Evolutionary conservation across 345 rosid species (phyloP).

Genomic region (Anastatica hierochuntica): DNA sequence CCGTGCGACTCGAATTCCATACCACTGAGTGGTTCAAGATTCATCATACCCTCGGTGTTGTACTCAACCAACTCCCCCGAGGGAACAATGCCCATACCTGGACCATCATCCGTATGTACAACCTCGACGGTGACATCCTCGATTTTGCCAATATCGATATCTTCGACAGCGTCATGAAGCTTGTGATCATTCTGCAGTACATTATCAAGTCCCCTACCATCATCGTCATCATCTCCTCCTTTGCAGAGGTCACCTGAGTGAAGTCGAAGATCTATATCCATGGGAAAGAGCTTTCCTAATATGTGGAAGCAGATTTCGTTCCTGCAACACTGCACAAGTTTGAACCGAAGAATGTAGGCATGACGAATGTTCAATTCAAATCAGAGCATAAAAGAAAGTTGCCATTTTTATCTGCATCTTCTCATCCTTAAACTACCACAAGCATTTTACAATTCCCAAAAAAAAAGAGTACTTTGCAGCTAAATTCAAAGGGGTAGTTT

Average conservation of each 20-base stretch:
- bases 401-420: too few species aligned
- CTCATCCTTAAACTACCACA: too few species aligned
- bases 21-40: constrained; percentile 51
- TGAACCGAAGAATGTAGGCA: too few species aligned
- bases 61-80: constrained; percentile 25
- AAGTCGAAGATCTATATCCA: constrained; percentile 61
- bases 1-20: constrained; percentile 67
- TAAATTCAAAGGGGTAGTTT: neutral
- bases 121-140: constrained; percentile 31
- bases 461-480: neutral
- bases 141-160: constrained; percentile 28
- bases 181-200: constrained; percentile 32
- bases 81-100: constrained; percentile 22
- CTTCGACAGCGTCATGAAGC: constrained; percentile 33
- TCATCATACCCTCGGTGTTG: constrained; percentile 29
- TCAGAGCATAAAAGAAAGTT: too few species aligned
- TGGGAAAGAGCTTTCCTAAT: too few species aligned
- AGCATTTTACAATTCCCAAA: too few species aligned
- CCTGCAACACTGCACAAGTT: constrained; percentile 14
- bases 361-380: too few species aligned
- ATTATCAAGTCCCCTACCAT: too few species aligned
- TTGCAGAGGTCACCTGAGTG: constrained; percentile 62
- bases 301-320: neutral
- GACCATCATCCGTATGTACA: constrained; percentile 27
- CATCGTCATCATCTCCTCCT: constrained; percentile 37